Percentiles rank a stretch among this genome's conserved stretches.
Conservation (phyloP, 495 filamentous ascomycete species). For the Aspergillus heteromorphus region DNA sequence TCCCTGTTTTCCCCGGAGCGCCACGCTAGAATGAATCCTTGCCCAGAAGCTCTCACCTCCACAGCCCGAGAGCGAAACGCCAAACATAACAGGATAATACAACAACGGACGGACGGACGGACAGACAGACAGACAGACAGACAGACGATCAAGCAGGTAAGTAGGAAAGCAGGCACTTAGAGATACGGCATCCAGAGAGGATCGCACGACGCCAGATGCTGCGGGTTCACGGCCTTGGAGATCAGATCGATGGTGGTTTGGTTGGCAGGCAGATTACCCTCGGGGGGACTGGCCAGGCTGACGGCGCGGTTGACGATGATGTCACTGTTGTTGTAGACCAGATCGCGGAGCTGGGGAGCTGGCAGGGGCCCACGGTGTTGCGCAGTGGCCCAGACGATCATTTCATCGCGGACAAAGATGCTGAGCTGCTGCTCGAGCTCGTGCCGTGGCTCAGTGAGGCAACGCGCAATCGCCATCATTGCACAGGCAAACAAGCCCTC, state of each 20-base stretch:
- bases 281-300: constrained; percentile 62
- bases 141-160: constrained; percentile 10
- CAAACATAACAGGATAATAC: constrained; percentile 15
- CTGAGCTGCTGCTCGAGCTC: constrained; percentile 89
- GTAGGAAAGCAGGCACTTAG: constrained; percentile 39
- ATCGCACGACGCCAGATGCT: constrained; percentile 77
- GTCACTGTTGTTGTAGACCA: constrained; percentile 83
- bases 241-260: constrained; percentile 95
- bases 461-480: constrained; percentile 92
- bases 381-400: constrained; percentile 92
- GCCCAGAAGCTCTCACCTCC: constrained; percentile 12
- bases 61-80: constrained; percentile 13
- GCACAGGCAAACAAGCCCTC: constrained; percentile 91
- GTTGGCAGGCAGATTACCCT: constrained; percentile 77
- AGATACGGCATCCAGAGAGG: constrained; percentile 97
- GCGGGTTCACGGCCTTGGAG: constrained; percentile 76
- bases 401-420: constrained; percentile 93
- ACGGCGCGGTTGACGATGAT: constrained; percentile 84
- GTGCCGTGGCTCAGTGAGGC: constrained; percentile 83
- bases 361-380: constrained; percentile 63
- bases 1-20: constrained; percentile 24
- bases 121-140: constrained; percentile 15
- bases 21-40: constrained; percentile 28
- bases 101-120: constrained; percentile 9
- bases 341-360: constrained; percentile 72